Percentiles rank a stretch among this genome's conserved stretches.
Evolutionary conservation across 495 filamentous ascomycete genomes (phyloP).

Genomic region (Aspergillus steynii): DNA sequence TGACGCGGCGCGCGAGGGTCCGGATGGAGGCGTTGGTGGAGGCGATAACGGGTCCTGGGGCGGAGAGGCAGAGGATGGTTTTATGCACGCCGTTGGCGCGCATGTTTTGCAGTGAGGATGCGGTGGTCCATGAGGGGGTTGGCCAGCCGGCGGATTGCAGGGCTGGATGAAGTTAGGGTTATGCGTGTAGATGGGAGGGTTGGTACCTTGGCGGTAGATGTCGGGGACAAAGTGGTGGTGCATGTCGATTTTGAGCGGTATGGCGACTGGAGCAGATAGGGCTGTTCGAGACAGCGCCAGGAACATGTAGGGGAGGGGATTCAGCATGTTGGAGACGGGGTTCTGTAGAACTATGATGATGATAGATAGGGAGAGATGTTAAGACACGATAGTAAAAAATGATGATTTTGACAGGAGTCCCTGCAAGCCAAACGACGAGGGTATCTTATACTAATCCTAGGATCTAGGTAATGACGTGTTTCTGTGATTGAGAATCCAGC

Average conservation of each 20-base stretch:
- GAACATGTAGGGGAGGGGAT: too few relatives aligned
- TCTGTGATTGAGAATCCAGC: too few relatives aligned
- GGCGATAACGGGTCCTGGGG: conserved; percentile 44
- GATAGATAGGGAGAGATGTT: too few relatives aligned
- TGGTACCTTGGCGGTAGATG: conserved; percentile 37
- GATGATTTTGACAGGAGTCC: too few relatives aligned
- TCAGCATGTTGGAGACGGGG: too few relatives aligned
- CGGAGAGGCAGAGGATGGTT: conserved; percentile 47
- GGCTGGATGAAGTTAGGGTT: conserved; percentile 17
- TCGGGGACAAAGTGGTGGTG: conserved; percentile 45
- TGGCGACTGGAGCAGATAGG: too few relatives aligned
- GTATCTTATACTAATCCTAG: too few relatives aligned
- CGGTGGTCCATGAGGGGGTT: conserved; percentile 36
- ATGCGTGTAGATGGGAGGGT: not conserved
- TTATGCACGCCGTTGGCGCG: conserved; percentile 34
- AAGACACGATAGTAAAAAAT: too few relatives aligned
- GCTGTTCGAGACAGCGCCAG: too few relatives aligned
- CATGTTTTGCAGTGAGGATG: conserved; percentile 33
- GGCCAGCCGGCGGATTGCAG: conserved; percentile 33
- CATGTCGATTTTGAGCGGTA: conserved; percentile 33
- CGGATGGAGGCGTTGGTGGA: conserved; percentile 15
- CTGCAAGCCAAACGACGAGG: too few relatives aligned
- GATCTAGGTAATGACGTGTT: too few relatives aligned
- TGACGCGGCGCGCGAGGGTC: conserved; percentile 39
- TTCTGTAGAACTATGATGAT: too few relatives aligned